Conservation (phyloP, 805 yeast genomes). For the Pichia eremophila region DNA sequence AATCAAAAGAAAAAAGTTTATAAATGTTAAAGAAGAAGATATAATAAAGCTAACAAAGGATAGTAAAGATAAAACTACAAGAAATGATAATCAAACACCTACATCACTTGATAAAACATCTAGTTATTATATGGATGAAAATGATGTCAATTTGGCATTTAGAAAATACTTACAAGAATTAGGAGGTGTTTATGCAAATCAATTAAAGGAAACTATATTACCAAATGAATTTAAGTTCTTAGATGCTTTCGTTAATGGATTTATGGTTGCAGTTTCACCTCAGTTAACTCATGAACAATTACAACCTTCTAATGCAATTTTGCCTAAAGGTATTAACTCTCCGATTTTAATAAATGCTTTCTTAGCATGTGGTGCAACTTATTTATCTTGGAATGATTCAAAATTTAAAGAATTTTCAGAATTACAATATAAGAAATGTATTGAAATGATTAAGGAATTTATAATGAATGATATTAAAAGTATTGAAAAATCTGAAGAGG, state of each 20-base stretch:
- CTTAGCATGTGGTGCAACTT: conserved; percentile 34
- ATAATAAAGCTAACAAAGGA: no score
- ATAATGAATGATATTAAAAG: no score
- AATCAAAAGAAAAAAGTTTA: no score
- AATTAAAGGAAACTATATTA: conserved; percentile 7
- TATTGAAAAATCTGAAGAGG: no score
- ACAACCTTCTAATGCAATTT: conserved; percentile 31
- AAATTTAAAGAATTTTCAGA: no score
- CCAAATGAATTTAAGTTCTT: conserved; percentile 8
- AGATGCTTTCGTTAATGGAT: conserved; percentile 31
- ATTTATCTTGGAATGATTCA: conserved; percentile 9
- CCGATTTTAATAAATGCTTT: conserved; percentile 26
- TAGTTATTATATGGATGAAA: no score
- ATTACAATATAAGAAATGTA: no score
- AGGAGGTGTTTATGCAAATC: background rate
- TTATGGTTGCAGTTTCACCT: conserved; percentile 33
- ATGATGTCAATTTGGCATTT: background rate
- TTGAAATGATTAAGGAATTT: no score
- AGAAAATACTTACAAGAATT: background rate
- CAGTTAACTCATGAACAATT: conserved; percentile 33
- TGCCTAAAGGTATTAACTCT: conserved; percentile 27
- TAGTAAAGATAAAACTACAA: no score
- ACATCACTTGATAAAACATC: no score
- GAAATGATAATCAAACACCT: no score
- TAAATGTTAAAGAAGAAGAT: no score